Evolutionary conservation across 164 flowering plant genomes (phyloP), one percentile per base, ranked within the genome.

Genomic region (Sedum album): DNA sequence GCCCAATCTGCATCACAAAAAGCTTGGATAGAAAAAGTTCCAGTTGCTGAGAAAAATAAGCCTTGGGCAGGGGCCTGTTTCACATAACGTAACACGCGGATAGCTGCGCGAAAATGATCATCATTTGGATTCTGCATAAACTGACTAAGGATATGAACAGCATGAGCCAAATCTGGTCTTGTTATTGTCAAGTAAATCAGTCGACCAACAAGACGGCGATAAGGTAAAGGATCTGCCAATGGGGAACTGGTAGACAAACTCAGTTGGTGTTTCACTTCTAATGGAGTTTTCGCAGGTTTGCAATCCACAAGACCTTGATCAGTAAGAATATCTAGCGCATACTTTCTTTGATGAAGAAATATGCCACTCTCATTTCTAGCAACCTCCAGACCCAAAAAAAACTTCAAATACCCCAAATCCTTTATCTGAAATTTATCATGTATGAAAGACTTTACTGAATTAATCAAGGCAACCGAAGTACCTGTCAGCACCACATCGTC

Each of bases 21-120:
- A 85, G n/a, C n/a, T n/a, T n/a, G n/a, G n/a, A n/a, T n/a, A 35
- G 7, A 7, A 35, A 35, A 3, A 44, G 49, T 4, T 44, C 9
- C 14, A 4, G 49, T 1, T 44, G 23, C 23, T 5, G 55, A 18
- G 2, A 20, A 48, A 6, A 48, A 48, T 1, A 48, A 20, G 5
- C 23, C 55, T 6, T 48, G 55, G 6, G 23, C 55, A 18, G 55
- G 55, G 4, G 55, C 55, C 2, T 17, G 6, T 5, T 48, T 48
- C 4, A 48, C 6, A 7, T 48, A 48, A 2, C 23, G 21, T 23
- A 48, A 48, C 18, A 20, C 23, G 5, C 7, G 23, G 18, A 17
- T 5, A n/a, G 55, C 23, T 2, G 23, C 55, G 1, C 7, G 18
- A 6, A 48, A 14, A 6, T 48, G 55, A 17, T 48, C 23, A 2